These are phyloP conservation scores for Dryadomyces quercus-mongolicae DNA, from an alignment of 2,329 filamentous ascomycete genomes.

Conservation along the genomic window DNA sequence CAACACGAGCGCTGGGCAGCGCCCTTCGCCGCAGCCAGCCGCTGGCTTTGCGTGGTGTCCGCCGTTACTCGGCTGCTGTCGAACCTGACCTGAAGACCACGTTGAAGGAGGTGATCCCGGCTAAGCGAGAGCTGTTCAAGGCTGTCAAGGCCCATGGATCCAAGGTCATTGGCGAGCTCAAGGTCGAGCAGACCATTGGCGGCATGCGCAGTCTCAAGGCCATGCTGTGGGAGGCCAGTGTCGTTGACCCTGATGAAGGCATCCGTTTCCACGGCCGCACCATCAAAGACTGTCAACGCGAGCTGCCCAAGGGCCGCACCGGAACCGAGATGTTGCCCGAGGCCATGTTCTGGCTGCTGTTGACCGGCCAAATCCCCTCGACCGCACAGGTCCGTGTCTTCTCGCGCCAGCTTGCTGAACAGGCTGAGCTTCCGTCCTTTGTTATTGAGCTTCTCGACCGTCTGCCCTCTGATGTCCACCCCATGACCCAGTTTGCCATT, in stretches of 20 bases:
- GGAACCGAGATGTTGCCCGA: slow-evolving; percentile 97
- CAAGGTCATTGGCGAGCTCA: slow-evolving; percentile 82
- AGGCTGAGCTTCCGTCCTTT: slow-evolving; percentile 71
- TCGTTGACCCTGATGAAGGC: slow-evolving; percentile 90
- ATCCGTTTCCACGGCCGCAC: slow-evolving; percentile 97
- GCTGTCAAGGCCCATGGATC: slow-evolving; percentile 78
- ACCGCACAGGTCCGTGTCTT: slow-evolving; percentile 69
- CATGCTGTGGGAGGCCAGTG: slow-evolving; percentile 98
- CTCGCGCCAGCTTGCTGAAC: slow-evolving; percentile 76
- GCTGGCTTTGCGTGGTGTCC: slow-evolving; percentile 13
- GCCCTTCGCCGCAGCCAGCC: not conserved
- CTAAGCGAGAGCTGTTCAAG: slow-evolving; percentile 85
- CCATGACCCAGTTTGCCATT: slow-evolving; percentile 96
- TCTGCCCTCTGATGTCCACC: slow-evolving; percentile 83
- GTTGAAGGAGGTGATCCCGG: slow-evolving; percentile 73
- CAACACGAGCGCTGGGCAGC: not conserved
- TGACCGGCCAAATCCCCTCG: slow-evolving; percentile 85
- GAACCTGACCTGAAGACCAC: slow-evolving; percentile 87
- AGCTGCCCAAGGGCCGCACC: slow-evolving; percentile 81
- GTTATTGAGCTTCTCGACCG: slow-evolving; percentile 79
- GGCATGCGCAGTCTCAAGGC: slow-evolving; percentile 96
- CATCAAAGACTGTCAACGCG: slow-evolving; percentile 93
- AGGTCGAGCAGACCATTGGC: slow-evolving; percentile 85
- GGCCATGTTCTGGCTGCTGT: slow-evolving; percentile 97
- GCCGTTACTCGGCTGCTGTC: slow-evolving; percentile 59